These are phyloP conservation scores for Polyplosphaeria fusca DNA, from an alignment of 495 filamentous ascomycete genomes.

Conservation along the genomic window DNA sequence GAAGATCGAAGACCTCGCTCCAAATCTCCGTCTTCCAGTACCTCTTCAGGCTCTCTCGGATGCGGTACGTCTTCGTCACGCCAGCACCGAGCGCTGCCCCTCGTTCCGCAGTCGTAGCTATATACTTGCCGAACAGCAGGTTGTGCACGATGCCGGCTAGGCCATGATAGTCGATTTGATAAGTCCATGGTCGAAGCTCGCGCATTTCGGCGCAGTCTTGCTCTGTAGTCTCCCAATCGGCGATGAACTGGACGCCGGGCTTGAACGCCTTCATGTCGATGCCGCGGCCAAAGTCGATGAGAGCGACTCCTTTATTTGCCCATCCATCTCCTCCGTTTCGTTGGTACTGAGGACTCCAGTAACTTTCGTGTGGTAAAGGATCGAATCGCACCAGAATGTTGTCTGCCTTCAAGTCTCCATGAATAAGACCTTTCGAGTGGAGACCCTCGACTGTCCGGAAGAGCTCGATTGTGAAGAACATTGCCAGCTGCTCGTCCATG, in stretches of 20 bases:
- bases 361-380: slow-evolving; percentile 44
- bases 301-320: slow-evolving; percentile 70
- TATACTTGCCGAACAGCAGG: slow-evolving; percentile 89
- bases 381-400: slow-evolving; percentile 90
- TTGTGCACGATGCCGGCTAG: slow-evolving; percentile 80
- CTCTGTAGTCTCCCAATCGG: slow-evolving; percentile 82
- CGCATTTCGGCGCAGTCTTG: slow-evolving; percentile 94
- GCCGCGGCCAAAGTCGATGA: slow-evolving; percentile 93
- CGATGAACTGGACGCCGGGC: slow-evolving; percentile 78
- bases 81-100: slow-evolving; percentile 43
- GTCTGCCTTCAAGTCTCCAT: slow-evolving; percentile 93
- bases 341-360: slow-evolving; percentile 58
- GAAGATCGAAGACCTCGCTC: slow-evolving; percentile 74
- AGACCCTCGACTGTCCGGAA: slow-evolving; percentile 85
- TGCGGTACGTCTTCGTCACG: slow-evolving; percentile 61
- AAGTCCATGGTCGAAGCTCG: slow-evolving; percentile 89
- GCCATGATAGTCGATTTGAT: slow-evolving; percentile 92
- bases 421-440: slow-evolving; percentile 74
- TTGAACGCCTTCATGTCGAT: slow-evolving; percentile 89
- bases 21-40: slow-evolving; percentile 97
- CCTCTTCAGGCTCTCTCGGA: slow-evolving; percentile 76
- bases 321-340: slow-evolving; percentile 73
- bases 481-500: slow-evolving; percentile 82
- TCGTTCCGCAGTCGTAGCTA: slow-evolving; percentile 64
- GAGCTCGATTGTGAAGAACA: slow-evolving; percentile 94